Conservation (phyloP, 495 filamentous ascomycete species). For the Neurospora intermedia region DNA sequence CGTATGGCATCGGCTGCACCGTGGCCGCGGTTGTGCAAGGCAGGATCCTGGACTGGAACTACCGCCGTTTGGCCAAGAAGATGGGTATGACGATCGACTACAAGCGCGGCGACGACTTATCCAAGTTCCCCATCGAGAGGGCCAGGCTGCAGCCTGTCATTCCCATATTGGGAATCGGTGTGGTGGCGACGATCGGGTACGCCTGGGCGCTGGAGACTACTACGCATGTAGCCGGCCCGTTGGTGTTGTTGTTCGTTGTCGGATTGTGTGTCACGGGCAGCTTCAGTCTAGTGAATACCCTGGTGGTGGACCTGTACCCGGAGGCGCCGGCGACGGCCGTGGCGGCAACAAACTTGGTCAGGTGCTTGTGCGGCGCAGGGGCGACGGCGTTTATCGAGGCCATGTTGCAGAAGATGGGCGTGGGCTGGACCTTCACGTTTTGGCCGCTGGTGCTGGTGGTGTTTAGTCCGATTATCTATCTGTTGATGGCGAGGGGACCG, state of each 20-base stretch:
- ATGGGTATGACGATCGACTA: conserved; percentile 39
- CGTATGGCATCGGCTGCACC: conserved; percentile 55
- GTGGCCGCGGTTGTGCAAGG: conserved; percentile 58
- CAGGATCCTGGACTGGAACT: conserved; percentile 46
- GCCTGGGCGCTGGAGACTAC: conserved; percentile 46
- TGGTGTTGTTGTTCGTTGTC: conserved; percentile 47
- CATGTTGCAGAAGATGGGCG: conserved; percentile 32
- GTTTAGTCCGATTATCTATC: conserved; percentile 26
- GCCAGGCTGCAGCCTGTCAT: conserved; percentile 47
- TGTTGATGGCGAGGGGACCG: conserved; percentile 29
- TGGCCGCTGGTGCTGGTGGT: conserved; percentile 28
- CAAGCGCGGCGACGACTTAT: conserved; percentile 41
- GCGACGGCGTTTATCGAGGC: conserved; percentile 33
- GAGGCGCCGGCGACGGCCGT: conserved; percentile 35
- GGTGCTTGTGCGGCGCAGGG: conserved; percentile 34
- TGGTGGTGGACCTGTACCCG: conserved; percentile 37
- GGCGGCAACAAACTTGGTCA: conserved; percentile 37
- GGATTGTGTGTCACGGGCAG: conserved; percentile 42
- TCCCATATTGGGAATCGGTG: conserved; percentile 33
- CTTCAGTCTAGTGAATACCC: conserved; percentile 39
- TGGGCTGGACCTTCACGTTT: conserved; percentile 39
- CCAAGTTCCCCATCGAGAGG: conserved; percentile 52
- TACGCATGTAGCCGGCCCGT: conserved; percentile 36
- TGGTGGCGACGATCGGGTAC: conserved; percentile 36
- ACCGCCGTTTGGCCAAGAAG: conserved; percentile 38